Percentiles rank a stretch among this genome's conserved stretches.
These are phyloP conservation scores for Penicillium canescens DNA, from an alignment of 495 filamentous ascomycete species.

Conservation along the genomic window DNA sequence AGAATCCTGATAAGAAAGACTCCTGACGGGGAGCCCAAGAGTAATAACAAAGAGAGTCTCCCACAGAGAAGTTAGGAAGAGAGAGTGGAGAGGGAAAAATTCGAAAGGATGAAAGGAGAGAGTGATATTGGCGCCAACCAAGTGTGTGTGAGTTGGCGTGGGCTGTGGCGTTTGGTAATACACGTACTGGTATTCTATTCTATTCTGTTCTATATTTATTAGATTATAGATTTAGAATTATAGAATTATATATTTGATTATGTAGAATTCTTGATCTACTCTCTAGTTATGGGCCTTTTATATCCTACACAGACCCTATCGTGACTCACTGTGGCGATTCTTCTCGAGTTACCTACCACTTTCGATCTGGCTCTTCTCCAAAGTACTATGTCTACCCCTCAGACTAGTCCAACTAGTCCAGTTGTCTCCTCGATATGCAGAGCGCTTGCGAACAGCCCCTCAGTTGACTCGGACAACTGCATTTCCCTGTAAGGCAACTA, in stretches of 20 bases:
- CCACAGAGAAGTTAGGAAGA: slow-evolving; percentile 11
- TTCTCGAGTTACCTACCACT: no score
- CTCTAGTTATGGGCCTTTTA: no score
- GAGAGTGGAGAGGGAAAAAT: slow-evolving; percentile 24
- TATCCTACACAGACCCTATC: no score
- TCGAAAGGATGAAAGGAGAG: slow-evolving; percentile 20
- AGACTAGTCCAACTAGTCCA: slow-evolving; percentile 32
- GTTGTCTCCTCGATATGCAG: slow-evolving; percentile 17
- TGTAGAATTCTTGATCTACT: no score
- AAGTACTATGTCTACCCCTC: slow-evolving; percentile 23
- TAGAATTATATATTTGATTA: no score
- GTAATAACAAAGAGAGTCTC: slow-evolving; percentile 4
- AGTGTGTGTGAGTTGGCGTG: slow-evolving; percentile 18
- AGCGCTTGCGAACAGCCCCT: slow-evolving; percentile 13
- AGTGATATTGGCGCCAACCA: slow-evolving; percentile 10
- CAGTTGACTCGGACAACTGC: slow-evolving; percentile 23
- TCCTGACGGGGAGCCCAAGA: slow-evolving; percentile 1
- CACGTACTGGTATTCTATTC: slow-evolving; percentile 13
- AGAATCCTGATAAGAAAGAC: slow-evolving; percentile 6
- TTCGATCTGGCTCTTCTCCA: neutral
- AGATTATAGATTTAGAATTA: no score
- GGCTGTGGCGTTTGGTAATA: slow-evolving; percentile 18
- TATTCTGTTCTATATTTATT: neutral
- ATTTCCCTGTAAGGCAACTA: slow-evolving; percentile 3
- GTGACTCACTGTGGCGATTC: no score